A percentile compares a stretch with the other conserved stretches of the same genome.
phyloP scores from a whole-genome alignment of 768 basidiomycete species.

The Leccinum sublutescens region DNA sequence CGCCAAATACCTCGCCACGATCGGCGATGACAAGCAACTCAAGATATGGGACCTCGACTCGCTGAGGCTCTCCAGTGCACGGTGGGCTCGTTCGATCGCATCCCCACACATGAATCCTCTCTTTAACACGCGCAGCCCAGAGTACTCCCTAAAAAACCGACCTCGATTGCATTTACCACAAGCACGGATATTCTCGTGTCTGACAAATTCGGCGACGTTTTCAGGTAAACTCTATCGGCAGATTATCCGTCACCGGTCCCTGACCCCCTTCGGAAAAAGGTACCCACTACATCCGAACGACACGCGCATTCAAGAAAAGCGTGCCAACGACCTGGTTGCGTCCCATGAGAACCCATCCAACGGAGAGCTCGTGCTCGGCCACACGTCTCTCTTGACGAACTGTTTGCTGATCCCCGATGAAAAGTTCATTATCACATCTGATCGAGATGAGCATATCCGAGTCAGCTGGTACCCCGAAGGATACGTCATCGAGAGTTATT shows the following conservation, averaged over 20 bases:
- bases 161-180: constrained; percentile 59
- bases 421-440: constrained; percentile 80
- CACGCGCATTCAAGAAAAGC: constrained; percentile 25
- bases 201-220: constrained; percentile 96
- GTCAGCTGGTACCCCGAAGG: constrained; percentile 89
- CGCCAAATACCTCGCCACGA: constrained; percentile 53
- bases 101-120: neutral
- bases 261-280: constrained; percentile 34
- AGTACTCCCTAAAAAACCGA: constrained; percentile 82
- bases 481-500: constrained; percentile 81
- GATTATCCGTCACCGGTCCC: neutral
- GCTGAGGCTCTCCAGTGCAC: constrained; percentile 54
- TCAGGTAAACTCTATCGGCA: constrained; percentile 49
- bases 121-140: constrained; percentile 37
- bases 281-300: constrained; percentile 52
- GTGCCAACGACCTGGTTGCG: constrained; percentile 32
- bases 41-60: constrained; percentile 68
- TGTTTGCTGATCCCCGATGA: constrained; percentile 69
- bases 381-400: constrained; percentile 80
- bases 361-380: constrained; percentile 77
- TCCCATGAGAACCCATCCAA: constrained; percentile 71
- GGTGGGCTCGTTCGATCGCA: constrained; percentile 42
- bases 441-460: constrained; percentile 94
- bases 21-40: constrained; percentile 79
- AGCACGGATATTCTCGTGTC: constrained; percentile 73